These are phyloP conservation scores for Eucalyptus rudis DNA, from an alignment of 345 rosid species.

Conservation along the genomic window DNA sequence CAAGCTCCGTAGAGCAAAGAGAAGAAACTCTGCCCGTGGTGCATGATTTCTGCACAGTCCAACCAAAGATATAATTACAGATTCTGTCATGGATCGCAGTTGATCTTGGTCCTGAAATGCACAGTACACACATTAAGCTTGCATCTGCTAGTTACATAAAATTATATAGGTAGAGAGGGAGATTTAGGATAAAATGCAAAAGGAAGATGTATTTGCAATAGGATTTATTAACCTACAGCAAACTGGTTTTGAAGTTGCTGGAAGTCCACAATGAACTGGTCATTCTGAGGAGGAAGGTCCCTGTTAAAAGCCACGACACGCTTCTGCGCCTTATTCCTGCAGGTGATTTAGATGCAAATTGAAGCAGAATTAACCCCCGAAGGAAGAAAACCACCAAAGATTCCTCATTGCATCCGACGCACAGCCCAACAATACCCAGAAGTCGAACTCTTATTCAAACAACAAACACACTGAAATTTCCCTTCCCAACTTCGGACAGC, in stretches of 20 bases:
- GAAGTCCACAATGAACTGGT: conserved; percentile 76
- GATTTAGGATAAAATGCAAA: not conserved
- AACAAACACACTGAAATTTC: not conserved
- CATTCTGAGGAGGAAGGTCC: conserved; percentile 88
- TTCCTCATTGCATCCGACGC: not conserved
- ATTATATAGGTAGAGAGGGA: not conserved
- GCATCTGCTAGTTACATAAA: not conserved
- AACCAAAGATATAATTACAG: conserved; percentile 70
- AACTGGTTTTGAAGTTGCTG: conserved; percentile 76
- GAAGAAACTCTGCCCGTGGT: conserved; percentile 86
- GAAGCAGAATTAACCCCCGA: not conserved
- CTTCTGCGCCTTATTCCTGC: conserved; percentile 82
- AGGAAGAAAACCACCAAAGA: not conserved
- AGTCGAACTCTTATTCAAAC: not conserved
- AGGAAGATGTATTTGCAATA: not conserved
- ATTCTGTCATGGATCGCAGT: conserved; percentile 64
- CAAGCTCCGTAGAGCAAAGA: conserved; percentile 73
- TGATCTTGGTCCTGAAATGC: conserved; percentile 74
- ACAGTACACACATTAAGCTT: not conserved
- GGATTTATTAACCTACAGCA: conserved; percentile 20
- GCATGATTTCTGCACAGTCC: conserved; percentile 76
- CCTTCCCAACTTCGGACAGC: not conserved
- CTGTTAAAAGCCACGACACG: no score
- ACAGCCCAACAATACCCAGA: not conserved
- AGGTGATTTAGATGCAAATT: not conserved